Conservation (phyloP, 2,329 filamentous ascomycete species). For the Onygena corvina region DNA sequence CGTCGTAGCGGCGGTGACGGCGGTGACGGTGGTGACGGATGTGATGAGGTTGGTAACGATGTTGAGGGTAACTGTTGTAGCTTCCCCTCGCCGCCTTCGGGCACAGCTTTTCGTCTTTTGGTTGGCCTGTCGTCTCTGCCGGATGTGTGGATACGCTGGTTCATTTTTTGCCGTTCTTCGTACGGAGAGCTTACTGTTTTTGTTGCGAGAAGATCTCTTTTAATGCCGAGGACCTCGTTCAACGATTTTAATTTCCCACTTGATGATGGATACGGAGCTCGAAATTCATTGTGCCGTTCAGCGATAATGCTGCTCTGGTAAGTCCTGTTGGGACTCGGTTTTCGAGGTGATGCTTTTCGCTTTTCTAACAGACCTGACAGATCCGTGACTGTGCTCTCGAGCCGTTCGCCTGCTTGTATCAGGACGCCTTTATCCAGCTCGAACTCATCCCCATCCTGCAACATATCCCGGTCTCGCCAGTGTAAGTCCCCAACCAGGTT, state of each 20-base stretch:
- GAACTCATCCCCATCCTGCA: constrained; percentile 73
- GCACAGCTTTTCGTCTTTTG: neutral
- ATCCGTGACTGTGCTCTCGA: constrained; percentile 65
- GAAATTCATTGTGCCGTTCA: constrained; percentile 15
- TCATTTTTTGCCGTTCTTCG: constrained; percentile 15
- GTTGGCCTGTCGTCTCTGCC: neutral
- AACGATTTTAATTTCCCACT: constrained; percentile 47
- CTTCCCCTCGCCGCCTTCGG: neutral
- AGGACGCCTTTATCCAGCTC: constrained; percentile 63
- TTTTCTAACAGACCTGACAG: constrained; percentile 63
- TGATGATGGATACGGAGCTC: constrained; percentile 20
- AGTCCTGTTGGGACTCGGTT: neutral
- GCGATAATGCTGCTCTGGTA: constrained; percentile 12
- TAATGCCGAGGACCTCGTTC: constrained; percentile 53
- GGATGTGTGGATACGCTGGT: neutral
- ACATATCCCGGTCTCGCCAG: constrained; percentile 56
- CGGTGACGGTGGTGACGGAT: neutral
- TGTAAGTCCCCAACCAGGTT: constrained; percentile 78
- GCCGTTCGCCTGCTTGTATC: constrained; percentile 65
- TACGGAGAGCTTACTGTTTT: constrained; percentile 3
- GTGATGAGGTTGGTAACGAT: neutral
- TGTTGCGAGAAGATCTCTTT: constrained; percentile 18
- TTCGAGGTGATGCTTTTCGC: constrained; percentile 35
- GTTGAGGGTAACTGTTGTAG: no score
- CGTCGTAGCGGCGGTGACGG: no score